Evolutionary conservation across 805 yeast species (phyloP).

Genomic region (Candida yuanshanica): DNA sequence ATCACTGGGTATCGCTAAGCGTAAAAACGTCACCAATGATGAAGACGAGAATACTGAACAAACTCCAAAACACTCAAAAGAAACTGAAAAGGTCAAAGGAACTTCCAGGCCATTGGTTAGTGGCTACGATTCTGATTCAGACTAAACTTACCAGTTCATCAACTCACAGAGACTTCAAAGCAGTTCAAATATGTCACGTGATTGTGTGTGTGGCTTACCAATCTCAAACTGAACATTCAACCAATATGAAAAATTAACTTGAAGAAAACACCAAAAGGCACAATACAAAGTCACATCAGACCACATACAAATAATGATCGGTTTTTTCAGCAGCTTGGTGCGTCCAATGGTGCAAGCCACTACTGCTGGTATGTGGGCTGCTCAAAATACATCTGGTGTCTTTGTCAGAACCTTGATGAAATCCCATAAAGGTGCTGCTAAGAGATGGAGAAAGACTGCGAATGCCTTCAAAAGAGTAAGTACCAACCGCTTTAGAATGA

Average conservation of each 20-base stretch:
- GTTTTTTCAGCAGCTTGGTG: conserved; percentile 6
- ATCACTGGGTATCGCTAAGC: background rate
- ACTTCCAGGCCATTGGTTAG: background rate
- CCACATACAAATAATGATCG: conserved; percentile 6
- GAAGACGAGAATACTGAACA: background rate
- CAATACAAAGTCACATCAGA: background rate
- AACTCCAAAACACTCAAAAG: background rate
- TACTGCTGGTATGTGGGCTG: background rate
- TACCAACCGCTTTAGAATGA: background rate
- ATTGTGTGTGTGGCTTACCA: background rate
- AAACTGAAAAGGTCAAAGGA: background rate
- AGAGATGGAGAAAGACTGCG: conserved; percentile 77
- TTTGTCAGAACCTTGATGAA: conserved; percentile 43
- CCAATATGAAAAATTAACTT: background rate
- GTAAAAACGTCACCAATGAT: background rate
- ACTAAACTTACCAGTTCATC: conserved; percentile 2
- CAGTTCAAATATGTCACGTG: background rate
- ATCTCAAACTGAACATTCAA: background rate
- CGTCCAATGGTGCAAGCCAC: conserved; percentile 3
- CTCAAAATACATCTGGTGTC: conserved; percentile 9
- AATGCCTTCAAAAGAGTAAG: conserved; percentile 51
- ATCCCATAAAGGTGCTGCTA: conserved; percentile 83
- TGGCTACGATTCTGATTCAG: conserved; percentile 13
- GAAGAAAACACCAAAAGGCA: background rate
- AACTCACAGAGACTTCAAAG: no score